Evolutionary conservation across 805 yeast genomes (phyloP), one percentile per base, ranked within the genome.

Genomic region (Ogataea saltuana): DNA sequence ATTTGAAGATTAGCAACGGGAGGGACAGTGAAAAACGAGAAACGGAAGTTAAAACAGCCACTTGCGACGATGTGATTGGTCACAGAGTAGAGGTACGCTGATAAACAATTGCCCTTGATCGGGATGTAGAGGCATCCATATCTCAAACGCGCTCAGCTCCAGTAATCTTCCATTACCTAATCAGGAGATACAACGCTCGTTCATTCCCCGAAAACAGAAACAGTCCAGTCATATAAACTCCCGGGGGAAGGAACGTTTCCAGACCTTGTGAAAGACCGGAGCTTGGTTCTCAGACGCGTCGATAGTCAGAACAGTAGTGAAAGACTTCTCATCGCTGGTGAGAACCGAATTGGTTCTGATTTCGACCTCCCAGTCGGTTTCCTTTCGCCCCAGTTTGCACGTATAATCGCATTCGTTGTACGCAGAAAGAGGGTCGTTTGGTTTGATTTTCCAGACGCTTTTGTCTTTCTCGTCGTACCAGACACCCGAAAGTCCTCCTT

Each of bases 391-490:
- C 55, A 69, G 56, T 18, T 58, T 61, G 43, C 66, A 59, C 8
- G 62, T 63, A 71, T 71, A 69, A 13, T 48, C 54, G 49, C 70
- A 64, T 44, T 63, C 57, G 43, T 64, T 67, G 26, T 39, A 42
- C 2, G 74, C 74, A 18, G 65, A 59, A 7, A 68, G 48, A n/a
- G 74, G 74, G 44, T 70, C 68, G 28, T 50, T 46, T 2, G 59
- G 55, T 16, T 58, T 56, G 29, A 69, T 55, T 33, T 44, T 56
- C 68, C 72, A 70, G 7, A 53, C 33, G 46, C 69, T 69, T 31
- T 59, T 60, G 44, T 69, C 69, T 53, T 58, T 52, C 7, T 64
- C 59, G 0, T 73, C 73, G 43, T 63, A 56, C 38, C 63, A 67
- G 23, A 69, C 53, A 2, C 38, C 38, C n/a, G 38, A 7, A 6